A percentile compares a stretch with the other conserved stretches of the same genome.
phyloP scores from a whole-genome alignment of 139 green algal species.

The Haematococcus sp. region DNA sequence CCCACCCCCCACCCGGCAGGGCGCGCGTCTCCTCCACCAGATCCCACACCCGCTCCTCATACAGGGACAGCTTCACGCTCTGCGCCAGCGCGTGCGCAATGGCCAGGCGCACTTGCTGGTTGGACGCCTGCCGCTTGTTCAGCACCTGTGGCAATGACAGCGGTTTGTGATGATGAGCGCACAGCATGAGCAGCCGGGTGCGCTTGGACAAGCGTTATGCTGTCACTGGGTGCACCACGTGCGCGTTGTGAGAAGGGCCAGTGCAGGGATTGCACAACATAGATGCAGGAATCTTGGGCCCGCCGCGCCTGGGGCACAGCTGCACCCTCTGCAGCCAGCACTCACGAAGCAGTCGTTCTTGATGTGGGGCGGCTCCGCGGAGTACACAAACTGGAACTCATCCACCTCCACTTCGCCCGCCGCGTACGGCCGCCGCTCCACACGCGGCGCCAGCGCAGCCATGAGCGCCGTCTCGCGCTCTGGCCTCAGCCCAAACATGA shows the following conservation, averaged over 20 bases:
- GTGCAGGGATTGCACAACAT: too few species aligned
- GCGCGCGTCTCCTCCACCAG: slow-evolving; percentile 41
- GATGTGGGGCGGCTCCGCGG: slow-evolving; percentile 65
- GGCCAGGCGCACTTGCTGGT: slow-evolving; percentile 46
- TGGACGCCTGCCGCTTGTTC: slow-evolving; percentile 33
- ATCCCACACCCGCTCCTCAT: slow-evolving; percentile 61
- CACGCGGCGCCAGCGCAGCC: not conserved
- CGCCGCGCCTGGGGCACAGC: too few species aligned
- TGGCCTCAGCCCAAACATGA: slow-evolving; percentile 3
- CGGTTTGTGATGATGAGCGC: too few species aligned
- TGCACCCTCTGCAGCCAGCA: too few species aligned
- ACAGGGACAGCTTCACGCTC: slow-evolving; percentile 78
- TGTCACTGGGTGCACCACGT: too few species aligned
- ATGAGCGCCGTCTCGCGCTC: not conserved
- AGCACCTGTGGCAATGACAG: slow-evolving; percentile 7
- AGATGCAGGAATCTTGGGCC: too few species aligned
- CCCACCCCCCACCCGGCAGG: not conserved
- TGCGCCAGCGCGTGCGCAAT: slow-evolving; percentile 56
- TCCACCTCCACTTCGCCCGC: slow-evolving; percentile 28
- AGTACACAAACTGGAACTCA: slow-evolving; percentile 55
- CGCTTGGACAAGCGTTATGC: too few species aligned
- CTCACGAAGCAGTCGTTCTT: not conserved
- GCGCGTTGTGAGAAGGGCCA: too few species aligned
- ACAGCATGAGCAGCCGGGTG: too few species aligned
- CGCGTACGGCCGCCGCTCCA: not conserved